Percentiles rank a stretch among this genome's conserved stretches.
Conservation (phyloP, 2,329 filamentous ascomycete genomes). For the Xylariales sp. region DNA sequence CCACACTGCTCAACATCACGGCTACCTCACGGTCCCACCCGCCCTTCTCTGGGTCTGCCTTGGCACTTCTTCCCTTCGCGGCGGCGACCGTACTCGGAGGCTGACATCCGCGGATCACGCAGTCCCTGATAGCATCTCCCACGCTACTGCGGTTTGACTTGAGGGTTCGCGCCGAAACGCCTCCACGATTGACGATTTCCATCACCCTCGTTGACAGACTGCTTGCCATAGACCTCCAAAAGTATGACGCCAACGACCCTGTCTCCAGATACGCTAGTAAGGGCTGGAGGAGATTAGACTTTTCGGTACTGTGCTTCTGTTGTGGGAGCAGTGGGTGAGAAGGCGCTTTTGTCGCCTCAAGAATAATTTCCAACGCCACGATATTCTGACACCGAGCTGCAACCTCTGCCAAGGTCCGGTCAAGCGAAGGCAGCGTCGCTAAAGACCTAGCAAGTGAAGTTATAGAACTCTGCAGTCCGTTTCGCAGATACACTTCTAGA, state of each 20-base stretch:
- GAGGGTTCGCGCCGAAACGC: constrained; percentile 77
- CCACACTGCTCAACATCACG: constrained; percentile 86
- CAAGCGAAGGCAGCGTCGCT: constrained; percentile 73
- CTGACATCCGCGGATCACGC: constrained; percentile 73
- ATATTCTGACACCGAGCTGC: constrained; percentile 85
- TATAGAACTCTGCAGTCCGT: constrained; percentile 72
- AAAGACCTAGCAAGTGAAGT: constrained; percentile 71
- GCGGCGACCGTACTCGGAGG: constrained; percentile 51
- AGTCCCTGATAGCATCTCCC: constrained; percentile 72
- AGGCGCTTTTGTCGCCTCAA: constrained; percentile 64
- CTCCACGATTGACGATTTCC: constrained; percentile 78
- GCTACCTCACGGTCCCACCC: constrained; percentile 88
- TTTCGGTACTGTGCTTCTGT: constrained; percentile 21
- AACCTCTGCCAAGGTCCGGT: constrained; percentile 76
- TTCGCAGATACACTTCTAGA: constrained; percentile 77
- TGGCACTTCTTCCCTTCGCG: constrained; percentile 36
- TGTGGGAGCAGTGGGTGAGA: constrained; percentile 58
- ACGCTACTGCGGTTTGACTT: constrained; percentile 70
- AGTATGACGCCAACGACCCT: constrained; percentile 80
- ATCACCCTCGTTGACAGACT: constrained; percentile 72
- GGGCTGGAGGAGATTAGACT: constrained; percentile 60
- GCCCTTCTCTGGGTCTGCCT: constrained; percentile 38
- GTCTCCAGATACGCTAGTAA: constrained; percentile 79
- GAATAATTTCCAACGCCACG: constrained; percentile 76
- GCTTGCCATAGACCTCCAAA: constrained; percentile 85